Evolutionary conservation across 202 grass and related monocot genomes (phyloP).

Genomic region (Hordeum pubiflorum): DNA sequence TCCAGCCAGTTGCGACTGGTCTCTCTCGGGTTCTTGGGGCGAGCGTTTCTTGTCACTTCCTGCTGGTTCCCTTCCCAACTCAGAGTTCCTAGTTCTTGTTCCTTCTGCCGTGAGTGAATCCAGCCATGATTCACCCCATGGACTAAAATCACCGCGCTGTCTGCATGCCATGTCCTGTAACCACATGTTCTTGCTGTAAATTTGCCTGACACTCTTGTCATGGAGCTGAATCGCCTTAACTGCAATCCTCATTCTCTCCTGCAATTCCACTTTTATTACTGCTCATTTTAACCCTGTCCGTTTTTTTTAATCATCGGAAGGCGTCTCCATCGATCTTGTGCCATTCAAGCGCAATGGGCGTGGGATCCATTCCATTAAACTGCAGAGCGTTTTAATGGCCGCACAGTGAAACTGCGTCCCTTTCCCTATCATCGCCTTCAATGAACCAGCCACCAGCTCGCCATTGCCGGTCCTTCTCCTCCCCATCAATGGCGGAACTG

Average conservation of each 20-base stretch:
- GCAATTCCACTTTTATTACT: background rate
- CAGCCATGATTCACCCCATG: background rate
- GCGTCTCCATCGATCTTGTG: background rate
- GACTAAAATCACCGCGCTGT: slow-evolving; percentile 7
- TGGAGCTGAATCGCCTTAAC: slow-evolving; percentile 12
- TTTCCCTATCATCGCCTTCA: slow-evolving; percentile 41
- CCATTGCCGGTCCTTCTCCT: slow-evolving; percentile 16
- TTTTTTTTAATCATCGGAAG: background rate
- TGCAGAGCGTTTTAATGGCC: slow-evolving; percentile 4
- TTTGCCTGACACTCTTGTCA: background rate
- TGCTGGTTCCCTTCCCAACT: slow-evolving; percentile 14
- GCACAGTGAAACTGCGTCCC: slow-evolving; percentile 30
- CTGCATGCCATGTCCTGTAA: slow-evolving; percentile 1
- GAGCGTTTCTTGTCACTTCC: slow-evolving; percentile 25
- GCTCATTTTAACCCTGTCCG: background rate
- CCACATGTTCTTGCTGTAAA: slow-evolving; percentile 20
- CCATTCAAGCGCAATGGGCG: slow-evolving; percentile 21
- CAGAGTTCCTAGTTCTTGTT: slow-evolving; percentile 11
- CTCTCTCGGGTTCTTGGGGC: background rate
- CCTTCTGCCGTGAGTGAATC: background rate
- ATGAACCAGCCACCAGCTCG: slow-evolving; percentile 8
- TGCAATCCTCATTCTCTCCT: background rate
- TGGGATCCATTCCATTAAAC: slow-evolving; percentile 26
- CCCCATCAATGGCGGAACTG: slow-evolving; percentile 30
- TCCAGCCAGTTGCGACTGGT: background rate